These are phyloP conservation scores for Debaryomyces nepalensis DNA, from an alignment of 1,139 yeast genomes.

Conservation along the genomic window DNA sequence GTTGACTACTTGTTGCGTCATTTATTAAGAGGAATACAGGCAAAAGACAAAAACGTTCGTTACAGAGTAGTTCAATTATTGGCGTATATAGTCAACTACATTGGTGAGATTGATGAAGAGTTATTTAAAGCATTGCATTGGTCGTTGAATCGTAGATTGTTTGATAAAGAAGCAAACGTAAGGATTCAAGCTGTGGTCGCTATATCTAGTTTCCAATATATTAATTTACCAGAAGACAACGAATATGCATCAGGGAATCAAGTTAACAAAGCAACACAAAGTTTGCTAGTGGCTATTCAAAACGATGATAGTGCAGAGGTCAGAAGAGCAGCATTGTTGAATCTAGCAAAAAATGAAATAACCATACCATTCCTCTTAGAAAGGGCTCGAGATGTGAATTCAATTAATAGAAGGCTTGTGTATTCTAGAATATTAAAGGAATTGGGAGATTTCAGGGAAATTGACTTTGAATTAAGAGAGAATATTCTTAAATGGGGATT, in stretches of 20 bases:
- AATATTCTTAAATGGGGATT: conserved; percentile 81
- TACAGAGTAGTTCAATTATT: conserved; percentile 80
- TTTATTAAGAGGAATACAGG: conserved; percentile 73
- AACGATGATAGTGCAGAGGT: conserved; percentile 90
- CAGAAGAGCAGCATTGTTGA: conserved; percentile 79
- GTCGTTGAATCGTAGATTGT: conserved; percentile 64
- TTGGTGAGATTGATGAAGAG: conserved; percentile 78
- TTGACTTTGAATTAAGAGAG: conserved; percentile 64
- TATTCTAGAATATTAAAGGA: conserved; percentile 72
- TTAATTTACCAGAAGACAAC: conserved; percentile 43
- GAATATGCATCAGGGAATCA: conserved; percentile 17
- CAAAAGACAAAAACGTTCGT: conserved; percentile 77
- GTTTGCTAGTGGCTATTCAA: conserved; percentile 60
- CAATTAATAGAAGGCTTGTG: conserved; percentile 71
- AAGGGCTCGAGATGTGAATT: conserved; percentile 80
- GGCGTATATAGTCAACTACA: conserved; percentile 70
- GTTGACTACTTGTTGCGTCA: conserved; percentile 67
- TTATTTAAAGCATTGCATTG: conserved; percentile 66
- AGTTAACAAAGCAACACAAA: conserved; percentile 38
- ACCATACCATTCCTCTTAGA: conserved; percentile 70
- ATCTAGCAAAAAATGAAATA: conserved; percentile 57
- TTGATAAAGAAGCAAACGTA: conserved; percentile 80
- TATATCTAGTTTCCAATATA: conserved; percentile 72
- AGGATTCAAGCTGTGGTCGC: conserved; percentile 85
- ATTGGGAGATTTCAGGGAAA: conserved; percentile 65